Base-by-base conservation (phyloP, 768 basidiomycete genomes). In the Psilocybe tampanensis region DNA sequence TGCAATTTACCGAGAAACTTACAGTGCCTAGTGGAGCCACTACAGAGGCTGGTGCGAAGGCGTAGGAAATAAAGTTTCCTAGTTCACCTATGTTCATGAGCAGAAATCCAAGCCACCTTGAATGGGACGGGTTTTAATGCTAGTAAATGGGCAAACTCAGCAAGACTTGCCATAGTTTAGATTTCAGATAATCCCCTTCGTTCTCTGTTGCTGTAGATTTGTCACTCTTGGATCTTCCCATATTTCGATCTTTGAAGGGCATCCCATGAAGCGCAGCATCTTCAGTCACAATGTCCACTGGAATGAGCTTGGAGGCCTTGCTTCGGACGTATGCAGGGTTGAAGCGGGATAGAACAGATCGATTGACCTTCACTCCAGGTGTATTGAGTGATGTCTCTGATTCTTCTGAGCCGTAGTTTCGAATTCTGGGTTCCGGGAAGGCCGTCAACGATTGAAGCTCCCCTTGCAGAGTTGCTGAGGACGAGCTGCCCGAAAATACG, bases 21-120 rank as follows among this genome's bases (percentile, higher is more conserved):
- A 96, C 95, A 44, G 93, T 95, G n/a, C 96, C 96, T 11, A 98
- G 78, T 24, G 96, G 96, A 0, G 96, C 95, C 12, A 98, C 94
- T 4, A 95, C 76, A n/a, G 91, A 93, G 5, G 94, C 93, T 8
- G 94, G 94, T 19, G 93, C 93, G 72, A 80, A 95, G 0, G 88
- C 94, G 59, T 95, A 95, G 0, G 92, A 92, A 45, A 87, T 88
- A 65, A 97, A 98, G 68, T 98, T 98, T 6, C 94, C 83, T 19
- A 82, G 75, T 74, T 99, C 96, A 13, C 96, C 96, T 19, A 96
- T 58, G 61, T 94, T 93, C 87, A 98, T 95, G 47, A 97, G 78
- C 13, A 85, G 59, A 64, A 98, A 90, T 1, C 96, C 96, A 11
- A 81, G 64, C 93, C 96, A 96, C 95, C 94, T 93, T 56, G 15